A percentile compares a stretch with the other conserved stretches of the same genome.
phyloP scores from a whole-genome alignment of 164 flowering plant genomes.

The Magnolia kwangsiensis region DNA sequence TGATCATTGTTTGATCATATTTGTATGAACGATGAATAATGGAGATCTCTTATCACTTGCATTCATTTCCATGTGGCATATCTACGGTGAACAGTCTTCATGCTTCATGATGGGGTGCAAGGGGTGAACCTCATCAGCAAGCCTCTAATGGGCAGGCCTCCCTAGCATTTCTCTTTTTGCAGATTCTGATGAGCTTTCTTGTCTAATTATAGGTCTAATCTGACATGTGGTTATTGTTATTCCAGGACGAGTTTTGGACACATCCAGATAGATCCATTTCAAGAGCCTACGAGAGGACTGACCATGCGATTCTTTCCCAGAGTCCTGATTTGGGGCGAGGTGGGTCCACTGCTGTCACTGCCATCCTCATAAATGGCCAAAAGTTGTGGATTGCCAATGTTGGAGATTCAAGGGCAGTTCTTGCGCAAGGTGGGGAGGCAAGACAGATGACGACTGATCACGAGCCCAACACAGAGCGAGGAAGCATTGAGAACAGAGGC shows the following conservation, averaged over 20 bases:
- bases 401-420: conserved; percentile 86
- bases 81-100: no score
- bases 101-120: no score
- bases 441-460: conserved; percentile 69
- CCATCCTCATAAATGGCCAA: conserved; percentile 56
- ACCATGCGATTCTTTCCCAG: conserved; percentile 70
- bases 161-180: no score
- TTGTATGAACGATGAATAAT: not conserved
- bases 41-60: no score
- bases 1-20: not conserved
- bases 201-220: not conserved
- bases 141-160: no score
- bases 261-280: conserved; percentile 54
- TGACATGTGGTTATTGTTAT: conserved; percentile 5
- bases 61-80: no score
- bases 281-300: conserved; percentile 79
- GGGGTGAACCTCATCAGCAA: no score
- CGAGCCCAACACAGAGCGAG: conserved; percentile 78
- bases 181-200: no score
- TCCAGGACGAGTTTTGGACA: conserved; percentile 75
- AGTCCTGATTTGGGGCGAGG: conserved; percentile 78
- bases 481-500: conserved; percentile 69
- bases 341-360: conserved; percentile 89
- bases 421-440: conserved; percentile 59
- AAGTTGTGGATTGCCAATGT: conserved; percentile 83